Conservation (phyloP, 345 rosid genomes). For the Rhizophora mangle region DNA sequence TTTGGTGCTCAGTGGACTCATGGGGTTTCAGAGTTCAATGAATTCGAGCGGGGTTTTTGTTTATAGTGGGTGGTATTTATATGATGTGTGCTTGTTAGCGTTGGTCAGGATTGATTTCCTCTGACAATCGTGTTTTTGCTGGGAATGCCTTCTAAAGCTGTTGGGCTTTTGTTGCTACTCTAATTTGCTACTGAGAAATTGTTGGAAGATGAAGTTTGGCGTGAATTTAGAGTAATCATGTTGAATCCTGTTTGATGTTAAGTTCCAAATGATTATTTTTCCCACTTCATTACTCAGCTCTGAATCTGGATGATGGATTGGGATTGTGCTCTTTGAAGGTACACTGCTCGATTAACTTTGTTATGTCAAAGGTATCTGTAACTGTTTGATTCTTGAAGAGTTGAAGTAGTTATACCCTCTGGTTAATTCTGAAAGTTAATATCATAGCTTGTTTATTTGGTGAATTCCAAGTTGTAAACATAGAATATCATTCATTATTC, state of each 20-base stretch:
- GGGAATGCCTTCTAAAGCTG: background rate
- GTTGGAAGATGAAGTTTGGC: background rate
- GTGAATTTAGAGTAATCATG: background rate
- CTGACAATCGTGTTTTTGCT: background rate
- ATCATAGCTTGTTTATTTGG: background rate
- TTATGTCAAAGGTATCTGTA: background rate
- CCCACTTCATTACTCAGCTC: background rate
- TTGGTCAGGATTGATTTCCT: background rate
- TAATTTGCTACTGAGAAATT: background rate
- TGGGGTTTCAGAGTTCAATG: background rate
- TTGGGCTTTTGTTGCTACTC: background rate
- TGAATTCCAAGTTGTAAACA: background rate
- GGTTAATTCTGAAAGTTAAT: background rate
- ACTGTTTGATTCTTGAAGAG: background rate
- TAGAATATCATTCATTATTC: no score
- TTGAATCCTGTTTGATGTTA: background rate
- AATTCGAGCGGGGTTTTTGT: conserved; percentile 4
- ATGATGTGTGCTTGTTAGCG: background rate
- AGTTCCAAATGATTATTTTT: background rate
- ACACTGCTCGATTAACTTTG: background rate
- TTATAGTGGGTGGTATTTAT: background rate
- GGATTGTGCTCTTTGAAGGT: background rate
- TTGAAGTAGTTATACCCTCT: background rate
- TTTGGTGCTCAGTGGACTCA: background rate
- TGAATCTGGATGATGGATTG: background rate